Percentiles rank a stretch among this genome's conserved stretches.
Conservation (phyloP, 768 basidiomycete species). For the Termitomyces heimii region DNA sequence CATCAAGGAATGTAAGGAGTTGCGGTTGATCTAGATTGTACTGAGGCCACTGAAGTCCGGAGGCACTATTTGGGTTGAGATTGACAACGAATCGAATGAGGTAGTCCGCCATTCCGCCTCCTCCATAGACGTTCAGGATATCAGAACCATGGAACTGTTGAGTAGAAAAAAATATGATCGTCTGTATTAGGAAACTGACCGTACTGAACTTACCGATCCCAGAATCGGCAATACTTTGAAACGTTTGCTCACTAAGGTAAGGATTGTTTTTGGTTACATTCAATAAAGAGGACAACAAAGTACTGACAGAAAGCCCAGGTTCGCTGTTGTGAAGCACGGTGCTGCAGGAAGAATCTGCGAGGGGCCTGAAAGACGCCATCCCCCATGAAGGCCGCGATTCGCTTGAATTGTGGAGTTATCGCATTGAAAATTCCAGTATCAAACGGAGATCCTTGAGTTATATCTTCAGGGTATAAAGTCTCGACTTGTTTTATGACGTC, state of each 20-base stretch:
- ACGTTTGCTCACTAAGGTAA: conserved; percentile 36
- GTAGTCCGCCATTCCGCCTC: conserved; percentile 38
- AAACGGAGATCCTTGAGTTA: conserved; percentile 42
- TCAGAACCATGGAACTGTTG: conserved; percentile 35
- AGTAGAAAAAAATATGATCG: conserved; percentile 7
- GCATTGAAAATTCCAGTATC: conserved; percentile 35
- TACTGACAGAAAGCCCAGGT: conserved; percentile 38
- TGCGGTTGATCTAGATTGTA: conserved; percentile 28
- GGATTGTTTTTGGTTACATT: not conserved
- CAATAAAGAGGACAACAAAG: not conserved
- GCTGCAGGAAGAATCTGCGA: conserved; percentile 40
- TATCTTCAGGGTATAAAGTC: conserved; percentile 31
- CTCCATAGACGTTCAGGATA: conserved; percentile 33
- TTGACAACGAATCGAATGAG: conserved; percentile 37
- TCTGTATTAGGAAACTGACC: not conserved
- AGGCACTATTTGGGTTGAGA: conserved; percentile 37
- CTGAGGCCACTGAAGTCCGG: conserved; percentile 36
- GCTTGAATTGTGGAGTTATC: conserved; percentile 43
- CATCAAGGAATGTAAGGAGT: conserved; percentile 35
- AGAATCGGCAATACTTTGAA: conserved; percentile 35
- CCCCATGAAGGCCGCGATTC: conserved; percentile 43
- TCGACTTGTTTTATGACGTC: conserved; percentile 15
- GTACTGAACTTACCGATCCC: conserved; percentile 34
- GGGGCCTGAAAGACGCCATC: conserved; percentile 48
- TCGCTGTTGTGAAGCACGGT: conserved; percentile 31